Evolutionary conservation across 768 basidiomycete genomes (phyloP), one percentile per base, ranked within the genome.

Genomic region (Tylopilus rubrobrunneus): DNA sequence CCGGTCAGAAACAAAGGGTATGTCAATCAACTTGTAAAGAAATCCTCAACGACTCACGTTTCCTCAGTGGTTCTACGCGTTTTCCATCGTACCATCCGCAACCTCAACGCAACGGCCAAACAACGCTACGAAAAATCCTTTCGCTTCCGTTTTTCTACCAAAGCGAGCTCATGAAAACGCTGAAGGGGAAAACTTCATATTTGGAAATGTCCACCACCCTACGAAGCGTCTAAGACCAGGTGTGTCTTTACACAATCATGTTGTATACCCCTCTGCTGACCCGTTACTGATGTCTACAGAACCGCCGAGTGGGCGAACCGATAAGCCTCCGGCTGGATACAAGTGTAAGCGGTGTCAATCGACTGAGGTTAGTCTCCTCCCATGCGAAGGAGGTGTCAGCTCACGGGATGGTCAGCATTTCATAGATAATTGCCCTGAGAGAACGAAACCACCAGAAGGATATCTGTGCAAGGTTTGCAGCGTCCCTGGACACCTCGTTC

Each of bases 21-120:
- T 45, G 86, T 76, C 11, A 5, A 47, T 10, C 34, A 27, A n/a
- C 23, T 43, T 11, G 46, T 44, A 50, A 41, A 27, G 54, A 34
- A 45, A 28, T 48, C 17, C 58, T 39, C 43, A 12, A 49, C 47
- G 46, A 45, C 52, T 52, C 39, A 58, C 57, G 48, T 36, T 43
- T 51, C 9, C 5, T 17, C 60, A 98, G 95, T 98, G 92, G 88
- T 98, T 97, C 73, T 99, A 99, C 72, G 97, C 97, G 2, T 98
- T 98, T 70, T 85, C 83, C 25, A 89, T 99, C 48, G 71, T 81
- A 0, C 84, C 91, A 3, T 75, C 77, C 42, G 68, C 73, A 23
- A 62, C 74, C 5, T 60, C 68, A 25, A 69, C 66, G 11, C 68
- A 75, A 19, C 76, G 64, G 5, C 88, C 89, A 15, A 63, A 77